Conservation (phyloP, 768 basidiomycete genomes). For the Cytidiella melzeri region DNA sequence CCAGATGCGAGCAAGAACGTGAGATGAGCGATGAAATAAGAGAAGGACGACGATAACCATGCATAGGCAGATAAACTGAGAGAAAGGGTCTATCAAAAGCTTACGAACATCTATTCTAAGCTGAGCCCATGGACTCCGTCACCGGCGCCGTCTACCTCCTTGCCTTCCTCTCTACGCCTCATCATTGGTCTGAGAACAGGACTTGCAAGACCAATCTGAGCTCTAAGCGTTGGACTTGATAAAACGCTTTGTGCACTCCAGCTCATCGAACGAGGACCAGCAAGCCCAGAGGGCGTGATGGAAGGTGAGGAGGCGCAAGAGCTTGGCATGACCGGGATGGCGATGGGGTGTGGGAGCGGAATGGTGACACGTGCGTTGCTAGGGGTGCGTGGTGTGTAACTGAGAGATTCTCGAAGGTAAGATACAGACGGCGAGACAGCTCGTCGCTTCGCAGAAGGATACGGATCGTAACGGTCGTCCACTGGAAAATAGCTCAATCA, state of each 20-base stretch:
- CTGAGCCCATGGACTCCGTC: conserved; percentile 67
- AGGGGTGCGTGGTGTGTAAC: conserved; percentile 45
- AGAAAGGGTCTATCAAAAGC: not conserved
- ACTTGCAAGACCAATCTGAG: conserved; percentile 66
- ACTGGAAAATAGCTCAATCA: conserved; percentile 35
- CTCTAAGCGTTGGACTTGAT: conserved; percentile 70
- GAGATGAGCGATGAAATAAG: not conserved
- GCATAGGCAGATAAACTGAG: not conserved
- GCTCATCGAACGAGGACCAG: conserved; percentile 26
- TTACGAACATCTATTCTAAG: conserved; percentile 22
- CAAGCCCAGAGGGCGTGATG: conserved; percentile 40
- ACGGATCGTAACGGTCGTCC: conserved; percentile 83
- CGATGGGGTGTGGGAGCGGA: conserved; percentile 40
- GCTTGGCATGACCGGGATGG: conserved; percentile 56
- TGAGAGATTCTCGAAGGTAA: conserved; percentile 54
- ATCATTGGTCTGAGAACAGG: conserved; percentile 69
- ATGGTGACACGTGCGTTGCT: conserved; percentile 19
- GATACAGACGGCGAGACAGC: conserved; percentile 79
- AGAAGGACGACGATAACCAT: not conserved
- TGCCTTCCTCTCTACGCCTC: conserved; percentile 40
- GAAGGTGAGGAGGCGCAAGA: conserved; percentile 75
- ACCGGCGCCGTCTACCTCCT: conserved; percentile 73
- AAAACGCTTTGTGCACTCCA: conserved; percentile 46
- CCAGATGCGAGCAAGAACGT: not conserved
- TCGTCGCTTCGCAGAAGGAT: conserved; percentile 72